phyloP scores from a whole-genome alignment of 1,139 yeast species.

The Yamadazyma trypodendri region DNA sequence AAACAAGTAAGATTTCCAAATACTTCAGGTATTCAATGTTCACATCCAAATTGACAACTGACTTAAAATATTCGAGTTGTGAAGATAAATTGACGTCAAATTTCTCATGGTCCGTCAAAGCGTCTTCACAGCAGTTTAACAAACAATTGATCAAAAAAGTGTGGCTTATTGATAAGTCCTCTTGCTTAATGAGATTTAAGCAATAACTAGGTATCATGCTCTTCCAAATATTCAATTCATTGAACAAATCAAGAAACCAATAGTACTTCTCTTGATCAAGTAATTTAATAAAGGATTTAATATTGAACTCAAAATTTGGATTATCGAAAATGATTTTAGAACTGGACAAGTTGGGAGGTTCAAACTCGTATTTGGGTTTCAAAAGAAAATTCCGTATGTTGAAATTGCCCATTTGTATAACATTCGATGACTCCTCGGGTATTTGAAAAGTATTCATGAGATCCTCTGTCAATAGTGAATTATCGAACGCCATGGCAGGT shows the following conservation, averaged over 20 bases:
- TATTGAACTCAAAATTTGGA: slow-evolving; percentile 17
- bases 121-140: slow-evolving; percentile 26
- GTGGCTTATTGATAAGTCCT: slow-evolving; percentile 9
- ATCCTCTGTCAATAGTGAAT: slow-evolving; percentile 16
- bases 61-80: slow-evolving; percentile 29
- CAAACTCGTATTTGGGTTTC: slow-evolving; percentile 15
- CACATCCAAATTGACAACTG: slow-evolving; percentile 16
- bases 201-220: slow-evolving; percentile 37
- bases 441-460: slow-evolving; percentile 11
- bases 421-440: slow-evolving; percentile 9
- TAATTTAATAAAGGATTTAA: slow-evolving; percentile 12
- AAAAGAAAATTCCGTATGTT: slow-evolving; percentile 16
- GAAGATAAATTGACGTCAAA: slow-evolving; percentile 18
- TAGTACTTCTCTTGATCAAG: slow-evolving; percentile 34
- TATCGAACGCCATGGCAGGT: slow-evolving; percentile 11
- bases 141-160: slow-evolving; percentile 33
- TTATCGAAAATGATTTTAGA: slow-evolving; percentile 15
- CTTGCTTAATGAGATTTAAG: slow-evolving; percentile 17
- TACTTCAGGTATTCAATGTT: slow-evolving; percentile 16
- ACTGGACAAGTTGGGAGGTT: slow-evolving; percentile 15
- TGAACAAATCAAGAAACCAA: slow-evolving; percentile 42
- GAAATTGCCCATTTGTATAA: slow-evolving; percentile 4
- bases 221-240: slow-evolving; percentile 41
- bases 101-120: slow-evolving; percentile 10
- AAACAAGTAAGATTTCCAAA: slow-evolving; percentile 27